phyloP scores from a whole-genome alignment of 2,329 filamentous ascomycete species.

The Dryadomyces quercus-mongolicae region DNA sequence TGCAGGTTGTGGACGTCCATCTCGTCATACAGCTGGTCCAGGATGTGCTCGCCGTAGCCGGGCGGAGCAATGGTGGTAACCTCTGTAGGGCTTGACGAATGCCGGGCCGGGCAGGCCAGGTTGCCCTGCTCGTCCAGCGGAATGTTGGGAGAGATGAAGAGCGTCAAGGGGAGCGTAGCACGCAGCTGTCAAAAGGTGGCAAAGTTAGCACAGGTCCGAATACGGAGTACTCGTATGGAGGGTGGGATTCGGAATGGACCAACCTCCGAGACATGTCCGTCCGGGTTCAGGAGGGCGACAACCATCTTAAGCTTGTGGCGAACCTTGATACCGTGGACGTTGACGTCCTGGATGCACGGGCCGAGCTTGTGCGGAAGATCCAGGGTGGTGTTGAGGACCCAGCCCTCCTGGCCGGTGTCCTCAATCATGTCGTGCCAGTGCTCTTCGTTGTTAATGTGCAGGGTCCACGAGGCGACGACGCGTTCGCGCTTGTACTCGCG shows the following conservation, averaged over 20 bases:
- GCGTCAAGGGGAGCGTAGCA: slow-evolving; percentile 77
- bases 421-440: slow-evolving; percentile 60
- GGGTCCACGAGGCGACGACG: slow-evolving; percentile 48
- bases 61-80: slow-evolving; percentile 68
- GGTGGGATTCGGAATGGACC: background rate
- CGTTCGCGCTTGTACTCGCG: slow-evolving; percentile 52
- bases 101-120: slow-evolving; percentile 48
- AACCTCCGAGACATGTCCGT: slow-evolving; percentile 77
- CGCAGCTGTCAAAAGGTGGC: slow-evolving; percentile 40
- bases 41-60: slow-evolving; percentile 76
- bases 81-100: slow-evolving; percentile 34
- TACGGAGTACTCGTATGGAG: background rate
- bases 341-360: slow-evolving; percentile 79
- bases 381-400: slow-evolving; percentile 46
- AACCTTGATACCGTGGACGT: slow-evolving; percentile 80
- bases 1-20: slow-evolving; percentile 73
- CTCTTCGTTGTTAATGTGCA: slow-evolving; percentile 41
- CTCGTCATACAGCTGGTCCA: slow-evolving; percentile 85
- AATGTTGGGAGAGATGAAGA: slow-evolving; percentile 93
- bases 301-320: slow-evolving; percentile 87
- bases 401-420: slow-evolving; percentile 55
- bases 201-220: background rate
- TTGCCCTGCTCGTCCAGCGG: slow-evolving; percentile 80
- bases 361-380: slow-evolving; percentile 72
- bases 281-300: slow-evolving; percentile 84